Evolutionary conservation across 495 filamentous ascomycete species (phyloP).

Genomic region (Xanthoparmelia taractica): DNA sequence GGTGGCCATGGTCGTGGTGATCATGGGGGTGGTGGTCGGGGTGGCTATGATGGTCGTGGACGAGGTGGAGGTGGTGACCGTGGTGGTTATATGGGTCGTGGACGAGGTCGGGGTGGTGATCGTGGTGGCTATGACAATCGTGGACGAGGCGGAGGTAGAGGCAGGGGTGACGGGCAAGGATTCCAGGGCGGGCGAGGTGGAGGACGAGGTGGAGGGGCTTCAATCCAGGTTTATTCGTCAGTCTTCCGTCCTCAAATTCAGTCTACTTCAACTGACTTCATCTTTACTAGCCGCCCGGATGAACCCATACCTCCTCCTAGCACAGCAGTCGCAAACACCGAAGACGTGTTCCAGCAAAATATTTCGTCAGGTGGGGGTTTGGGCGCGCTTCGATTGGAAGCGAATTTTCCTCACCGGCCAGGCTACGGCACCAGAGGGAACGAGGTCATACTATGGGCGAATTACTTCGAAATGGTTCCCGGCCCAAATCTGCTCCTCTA

Average conservation of each 20-base stretch:
- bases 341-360: background rate
- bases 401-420: slow-evolving; percentile 36
- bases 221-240: slow-evolving; percentile 2
- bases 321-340: background rate
- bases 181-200: slow-evolving; percentile 1
- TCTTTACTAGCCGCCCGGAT: background rate
- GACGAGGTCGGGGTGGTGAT: slow-evolving; percentile 3
- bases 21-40: background rate
- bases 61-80: slow-evolving; percentile 3
- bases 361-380: background rate
- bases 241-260: background rate
- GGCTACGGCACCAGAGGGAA: slow-evolving; percentile 50
- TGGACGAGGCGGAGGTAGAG: slow-evolving; percentile 5
- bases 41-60: background rate
- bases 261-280: background rate
- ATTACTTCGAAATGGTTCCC: slow-evolving; percentile 23
- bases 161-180: slow-evolving; percentile 1
- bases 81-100: background rate
- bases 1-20: slow-evolving; percentile 3
- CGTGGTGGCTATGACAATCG: background rate
- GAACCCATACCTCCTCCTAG: background rate
- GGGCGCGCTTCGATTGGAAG: background rate
- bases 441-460: background rate
- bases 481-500: background rate
- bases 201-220: slow-evolving; percentile 4